Percentiles rank a stretch among this genome's conserved stretches.
Evolutionary conservation across 73 alveolate species (phyloP).

Genomic region (Symbiodinium natans): DNA sequence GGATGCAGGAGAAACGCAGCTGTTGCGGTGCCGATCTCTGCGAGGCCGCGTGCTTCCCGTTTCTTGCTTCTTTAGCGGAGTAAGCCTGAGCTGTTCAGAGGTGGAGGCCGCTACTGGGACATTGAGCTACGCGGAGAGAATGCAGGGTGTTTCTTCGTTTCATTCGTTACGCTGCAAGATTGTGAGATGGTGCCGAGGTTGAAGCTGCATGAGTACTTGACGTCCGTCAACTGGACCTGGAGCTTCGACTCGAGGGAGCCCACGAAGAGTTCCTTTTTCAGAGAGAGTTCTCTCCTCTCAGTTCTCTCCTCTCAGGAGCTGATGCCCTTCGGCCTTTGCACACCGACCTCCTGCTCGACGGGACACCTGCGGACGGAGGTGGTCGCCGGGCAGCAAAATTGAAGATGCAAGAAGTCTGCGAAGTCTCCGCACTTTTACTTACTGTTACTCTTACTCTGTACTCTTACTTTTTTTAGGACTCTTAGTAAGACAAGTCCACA

Average conservation of each 20-base stretch:
- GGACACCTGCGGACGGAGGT: not conserved
- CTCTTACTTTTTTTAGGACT: no score
- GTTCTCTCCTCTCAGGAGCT: not conserved
- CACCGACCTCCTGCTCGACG: not conserved
- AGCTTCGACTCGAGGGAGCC: not conserved
- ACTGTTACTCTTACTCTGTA: no score
- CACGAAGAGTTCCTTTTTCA: no score
- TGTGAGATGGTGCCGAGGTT: no score
- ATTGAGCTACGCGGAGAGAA: not conserved
- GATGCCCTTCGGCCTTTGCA: not conserved
- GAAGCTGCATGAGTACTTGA: not conserved
- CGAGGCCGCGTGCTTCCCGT: not conserved
- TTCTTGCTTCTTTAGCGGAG: no score
- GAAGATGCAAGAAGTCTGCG: no score
- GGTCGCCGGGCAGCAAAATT: no score
- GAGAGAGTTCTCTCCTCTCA: no score
- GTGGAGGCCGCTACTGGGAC: not conserved
- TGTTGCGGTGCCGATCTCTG: not conserved
- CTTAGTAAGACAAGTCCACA: no score
- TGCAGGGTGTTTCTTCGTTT: not conserved
- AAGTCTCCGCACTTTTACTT: no score
- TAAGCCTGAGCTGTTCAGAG: not conserved
- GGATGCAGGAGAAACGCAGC: not conserved
- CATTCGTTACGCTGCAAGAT: no score
- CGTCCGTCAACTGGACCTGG: not conserved